Conservation (phyloP, 306 rosid genomes). For the Quercus cerris region DNA sequence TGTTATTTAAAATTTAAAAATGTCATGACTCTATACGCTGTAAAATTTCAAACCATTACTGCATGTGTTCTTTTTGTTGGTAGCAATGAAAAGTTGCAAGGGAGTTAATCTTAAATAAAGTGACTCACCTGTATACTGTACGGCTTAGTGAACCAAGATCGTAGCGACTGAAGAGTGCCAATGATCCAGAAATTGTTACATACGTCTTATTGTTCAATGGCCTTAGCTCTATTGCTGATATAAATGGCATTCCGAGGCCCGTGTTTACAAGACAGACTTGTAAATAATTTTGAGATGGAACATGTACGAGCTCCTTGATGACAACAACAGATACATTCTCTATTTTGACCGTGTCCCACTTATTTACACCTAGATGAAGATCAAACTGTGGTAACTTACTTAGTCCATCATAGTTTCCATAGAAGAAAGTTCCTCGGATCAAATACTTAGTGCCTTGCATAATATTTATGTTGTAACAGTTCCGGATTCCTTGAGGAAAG, state of each 20-base stretch:
- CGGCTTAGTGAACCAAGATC: constrained; percentile 32
- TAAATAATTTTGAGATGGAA: constrained; percentile 26
- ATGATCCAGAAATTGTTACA: constrained; percentile 7
- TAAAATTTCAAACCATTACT: too few relatives aligned
- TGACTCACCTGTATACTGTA: constrained; percentile 31
- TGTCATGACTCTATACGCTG: too few relatives aligned
- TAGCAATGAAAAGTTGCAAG: too few relatives aligned
- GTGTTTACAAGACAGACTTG: constrained; percentile 45
- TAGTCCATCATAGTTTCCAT: constrained; percentile 37
- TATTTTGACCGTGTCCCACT: constrained; percentile 28
- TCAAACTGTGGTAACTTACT: constrained; percentile 27
- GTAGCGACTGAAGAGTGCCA: constrained; percentile 11
- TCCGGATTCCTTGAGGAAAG: too few relatives aligned
- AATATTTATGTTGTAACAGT: too few relatives aligned
- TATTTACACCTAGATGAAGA: constrained; percentile 29
- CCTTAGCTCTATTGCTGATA: constrained; percentile 49
- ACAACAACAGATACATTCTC: not conserved
- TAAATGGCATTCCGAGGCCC: constrained; percentile 45
- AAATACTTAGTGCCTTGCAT: constrained; percentile 23
- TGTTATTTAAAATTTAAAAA: too few relatives aligned
- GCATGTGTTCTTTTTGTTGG: too few relatives aligned
- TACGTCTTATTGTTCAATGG: constrained; percentile 30
- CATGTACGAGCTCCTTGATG: constrained; percentile 31
- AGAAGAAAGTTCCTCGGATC: constrained; percentile 33
- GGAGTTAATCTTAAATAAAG: not conserved